Base-by-base conservation (phyloP, 371 early-diverging fungal species). In the Mortierella sp. region DNA sequence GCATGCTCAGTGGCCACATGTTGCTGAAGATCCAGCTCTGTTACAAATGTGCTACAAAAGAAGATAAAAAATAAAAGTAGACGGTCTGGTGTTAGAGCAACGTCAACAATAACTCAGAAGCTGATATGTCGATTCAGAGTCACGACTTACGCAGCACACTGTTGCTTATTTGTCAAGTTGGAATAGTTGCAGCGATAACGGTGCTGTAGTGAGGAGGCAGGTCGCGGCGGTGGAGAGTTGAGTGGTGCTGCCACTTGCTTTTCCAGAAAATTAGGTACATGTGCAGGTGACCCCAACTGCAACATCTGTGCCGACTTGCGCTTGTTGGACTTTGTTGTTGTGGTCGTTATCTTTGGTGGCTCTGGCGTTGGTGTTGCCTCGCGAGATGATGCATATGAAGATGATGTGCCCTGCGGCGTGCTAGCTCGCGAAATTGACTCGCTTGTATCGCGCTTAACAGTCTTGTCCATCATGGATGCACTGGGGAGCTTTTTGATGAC, bases 1-100 rank as follows among this genome's bases (percentile, higher is more conserved):
- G 80, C 80, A 57, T 79, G 80, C 18, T 79, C 80, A 0, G 70
- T 64, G 4, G 75, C 80, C 51, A 79, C 71, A 52, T 79, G 80
- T 8, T 70, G 68, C 66, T 79, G 75, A 5, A 79, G 75, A 5
- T 70, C 80, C 0, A 43, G 57, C 47, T 79, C 68, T 16, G 35
- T 60, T 26, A 71, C 45, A 57, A 79, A 79, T 3, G 75, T 68
- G 30, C 77, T 73, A 58, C 37, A n/a, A 4, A 5, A n/a, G 32
- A 49, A 22, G 10, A 51, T 51, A 49, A 9, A 5, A 9, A 26
- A 1, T 51, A 30, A 30, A 30, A 4, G 6, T 35, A 35, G 35
- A 35, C 3, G 35, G 35, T 35, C 6, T 35, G 35, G 6, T 35
- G 35, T 35, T 35, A 35, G 35, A 35, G 35, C 6, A 35, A 35